Percentiles rank a stretch among this genome's conserved stretches.
Evolutionary conservation across 768 basidiomycete species (phyloP).

Genomic region (Trametes meyenii): DNA sequence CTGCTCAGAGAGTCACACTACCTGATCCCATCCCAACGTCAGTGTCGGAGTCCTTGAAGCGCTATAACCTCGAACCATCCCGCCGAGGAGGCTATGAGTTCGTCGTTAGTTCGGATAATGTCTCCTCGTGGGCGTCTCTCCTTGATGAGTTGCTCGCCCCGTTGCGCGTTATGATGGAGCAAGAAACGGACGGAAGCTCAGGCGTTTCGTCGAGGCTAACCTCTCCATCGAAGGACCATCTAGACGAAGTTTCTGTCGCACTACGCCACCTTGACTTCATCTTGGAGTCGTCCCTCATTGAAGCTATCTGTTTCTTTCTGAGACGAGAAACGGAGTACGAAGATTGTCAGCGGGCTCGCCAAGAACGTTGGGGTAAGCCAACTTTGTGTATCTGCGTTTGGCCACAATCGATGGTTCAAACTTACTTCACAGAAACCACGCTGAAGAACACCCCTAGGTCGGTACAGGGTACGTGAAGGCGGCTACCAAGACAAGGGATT

Average conservation of each 20-base stretch:
- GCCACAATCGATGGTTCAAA: not conserved
- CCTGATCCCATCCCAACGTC: not conserved
- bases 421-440: not conserved
- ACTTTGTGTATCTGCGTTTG: not conserved
- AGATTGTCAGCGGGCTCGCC: not conserved
- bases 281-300: not conserved
- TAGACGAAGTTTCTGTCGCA: not conserved
- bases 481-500: too few relatives aligned
- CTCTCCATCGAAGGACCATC: not conserved
- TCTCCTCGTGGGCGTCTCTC: not conserved
- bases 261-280: not conserved
- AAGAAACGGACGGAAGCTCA: not conserved
- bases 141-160: not conserved
- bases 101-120: not conserved
- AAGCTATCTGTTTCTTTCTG: not conserved
- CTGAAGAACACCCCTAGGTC: too few relatives aligned
- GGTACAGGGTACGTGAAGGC: too few relatives aligned
- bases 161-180: not conserved
- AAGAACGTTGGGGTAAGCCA: not conserved
- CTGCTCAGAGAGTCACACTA: not conserved
- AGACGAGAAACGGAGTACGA: not conserved
- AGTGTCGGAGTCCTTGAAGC: not conserved
- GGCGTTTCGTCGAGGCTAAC: not conserved
- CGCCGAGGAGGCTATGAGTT: not conserved
- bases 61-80: not conserved